These are phyloP conservation scores for Volvox carteri DNA, from an alignment of 163 green algal genomes.

Conservation along the genomic window DNA sequence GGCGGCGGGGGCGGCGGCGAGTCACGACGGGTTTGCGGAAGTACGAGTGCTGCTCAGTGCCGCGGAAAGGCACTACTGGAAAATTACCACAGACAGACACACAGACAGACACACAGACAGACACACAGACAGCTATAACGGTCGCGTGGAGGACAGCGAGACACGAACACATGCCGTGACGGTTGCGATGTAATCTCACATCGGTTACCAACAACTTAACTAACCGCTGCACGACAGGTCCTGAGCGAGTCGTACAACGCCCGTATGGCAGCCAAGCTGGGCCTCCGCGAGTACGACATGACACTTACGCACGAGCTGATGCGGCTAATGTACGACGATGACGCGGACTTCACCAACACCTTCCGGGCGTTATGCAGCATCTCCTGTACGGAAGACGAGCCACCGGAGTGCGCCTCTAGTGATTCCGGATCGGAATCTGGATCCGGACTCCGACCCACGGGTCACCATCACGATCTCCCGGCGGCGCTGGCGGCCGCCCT, in stretches of 20 bases:
- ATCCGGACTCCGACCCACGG: neutral
- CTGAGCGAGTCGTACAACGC: slow-evolving; percentile 75
- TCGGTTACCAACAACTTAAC: too few relatives aligned
- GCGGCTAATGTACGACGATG: slow-evolving; percentile 82
- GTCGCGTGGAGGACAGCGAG: too few relatives aligned
- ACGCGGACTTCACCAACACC: slow-evolving; percentile 92
- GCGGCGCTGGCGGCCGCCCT: neutral
- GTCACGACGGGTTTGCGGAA: too few relatives aligned
- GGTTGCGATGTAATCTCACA: too few relatives aligned
- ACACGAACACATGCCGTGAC: too few relatives aligned
- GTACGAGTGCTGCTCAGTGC: too few relatives aligned
- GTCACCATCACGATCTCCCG: too few relatives aligned
- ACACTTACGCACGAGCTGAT: slow-evolving; percentile 69
- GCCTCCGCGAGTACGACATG: slow-evolving; percentile 81
- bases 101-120: neutral
- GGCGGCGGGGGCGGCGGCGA: too few relatives aligned
- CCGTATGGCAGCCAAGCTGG: slow-evolving; percentile 84
- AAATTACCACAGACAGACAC: neutral
- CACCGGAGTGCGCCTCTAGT: neutral
- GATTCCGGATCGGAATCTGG: neutral
- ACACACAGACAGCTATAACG: neutral
- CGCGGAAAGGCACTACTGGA: too few relatives aligned
- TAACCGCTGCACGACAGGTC: slow-evolving; percentile 38
- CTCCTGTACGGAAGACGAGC: too few relatives aligned
- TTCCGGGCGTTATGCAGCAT: slow-evolving; percentile 64